Base-by-base conservation (phyloP, 768 basidiomycete species). In the Zangia roseola region DNA sequence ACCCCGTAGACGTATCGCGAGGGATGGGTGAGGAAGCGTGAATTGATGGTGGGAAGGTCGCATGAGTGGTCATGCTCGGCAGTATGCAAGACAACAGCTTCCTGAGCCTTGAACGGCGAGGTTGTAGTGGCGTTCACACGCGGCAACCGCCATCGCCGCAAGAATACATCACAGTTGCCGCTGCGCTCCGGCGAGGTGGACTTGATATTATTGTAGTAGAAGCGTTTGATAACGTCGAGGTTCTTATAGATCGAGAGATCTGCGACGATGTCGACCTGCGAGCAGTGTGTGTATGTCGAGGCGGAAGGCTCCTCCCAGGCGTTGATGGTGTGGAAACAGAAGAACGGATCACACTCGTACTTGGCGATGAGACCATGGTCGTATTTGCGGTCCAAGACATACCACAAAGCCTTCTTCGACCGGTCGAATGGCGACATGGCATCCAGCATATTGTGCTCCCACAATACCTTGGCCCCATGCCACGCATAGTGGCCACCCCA, bases 291-390 rank as follows among this genome's bases (percentile, higher is more conserved):
- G 19, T 59, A 46, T 37, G 67, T 60, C 2, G 57, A 53, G 10
- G 57, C 39, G 17, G 54, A 59, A 7, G 51, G 45, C 8, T 53
- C 57, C 34, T 74, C 72, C 65, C 67, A 74, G 1, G 73, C 68
- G 17, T 74, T 74, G 50, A 73, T 14, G 23, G 59, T 52, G 46
- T 74, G 73, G 59, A 74, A 74, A 47, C 58, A 63, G 55, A 73
- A 74, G 59, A 73, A 74, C 0, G 71, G 63, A 39, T 63, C 60
- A 37, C 58, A 65, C 47, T 64, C 62, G 55, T 72, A 74, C 46
- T 64, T 68, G 37, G 71, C 65, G 5, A 74, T 57, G 28, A 74
- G 58, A 0, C 73, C 72, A 41, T 59, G 63, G 17, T 61, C 65
- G 23, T 62, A 53, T 47, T 62, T 58, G 40, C 72, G 69, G 52